Evolutionary conservation across 805 yeast genomes (phyloP).

Genomic region (Wickerhamomyces pijperi): DNA sequence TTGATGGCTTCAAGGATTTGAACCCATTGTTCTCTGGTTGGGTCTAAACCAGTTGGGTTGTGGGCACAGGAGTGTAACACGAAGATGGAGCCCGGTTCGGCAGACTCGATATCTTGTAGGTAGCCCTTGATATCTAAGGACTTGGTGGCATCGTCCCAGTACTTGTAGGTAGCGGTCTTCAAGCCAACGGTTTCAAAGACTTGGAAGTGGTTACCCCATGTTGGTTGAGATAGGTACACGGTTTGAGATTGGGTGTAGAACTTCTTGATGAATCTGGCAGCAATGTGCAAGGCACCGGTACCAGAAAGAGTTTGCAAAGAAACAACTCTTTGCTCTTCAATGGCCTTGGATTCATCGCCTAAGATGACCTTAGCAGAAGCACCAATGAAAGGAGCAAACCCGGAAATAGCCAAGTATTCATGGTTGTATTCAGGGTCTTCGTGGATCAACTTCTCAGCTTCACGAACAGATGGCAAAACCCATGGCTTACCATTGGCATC

Average conservation of each 20-base stretch:
- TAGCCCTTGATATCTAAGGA: conserved; percentile 64
- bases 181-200: conserved; percentile 68
- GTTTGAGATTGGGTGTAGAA: conserved; percentile 27
- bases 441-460: conserved; percentile 58
- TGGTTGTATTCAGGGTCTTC: conserved; percentile 59
- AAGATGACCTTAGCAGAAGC: conserved; percentile 68
- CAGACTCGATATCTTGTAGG: conserved; percentile 46
- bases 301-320: conserved; percentile 77
- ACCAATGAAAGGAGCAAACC: conserved; percentile 53
- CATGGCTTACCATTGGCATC: conserved; percentile 62
- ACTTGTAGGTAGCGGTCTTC: conserved; percentile 61
- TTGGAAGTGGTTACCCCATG: conserved; percentile 96
- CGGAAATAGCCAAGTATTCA: conserved; percentile 80
- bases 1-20: conserved; percentile 53
- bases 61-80: conserved; percentile 94
- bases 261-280: conserved; percentile 40
- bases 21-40: conserved; percentile 73
- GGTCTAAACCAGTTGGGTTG: conserved; percentile 96
- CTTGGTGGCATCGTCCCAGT: conserved; percentile 71
- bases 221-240: conserved; percentile 74
- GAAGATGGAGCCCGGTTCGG: conserved; percentile 70
- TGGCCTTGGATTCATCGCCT: conserved; percentile 46
- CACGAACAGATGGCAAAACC: conserved; percentile 56
- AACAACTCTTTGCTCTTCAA: conserved; percentile 35
- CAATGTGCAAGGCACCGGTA: conserved; percentile 85